Evolutionary conservation across 2,329 filamentous ascomycete species (phyloP), one percentile per base, ranked within the genome.

Genomic region (Sordariomycetes sp.): DNA sequence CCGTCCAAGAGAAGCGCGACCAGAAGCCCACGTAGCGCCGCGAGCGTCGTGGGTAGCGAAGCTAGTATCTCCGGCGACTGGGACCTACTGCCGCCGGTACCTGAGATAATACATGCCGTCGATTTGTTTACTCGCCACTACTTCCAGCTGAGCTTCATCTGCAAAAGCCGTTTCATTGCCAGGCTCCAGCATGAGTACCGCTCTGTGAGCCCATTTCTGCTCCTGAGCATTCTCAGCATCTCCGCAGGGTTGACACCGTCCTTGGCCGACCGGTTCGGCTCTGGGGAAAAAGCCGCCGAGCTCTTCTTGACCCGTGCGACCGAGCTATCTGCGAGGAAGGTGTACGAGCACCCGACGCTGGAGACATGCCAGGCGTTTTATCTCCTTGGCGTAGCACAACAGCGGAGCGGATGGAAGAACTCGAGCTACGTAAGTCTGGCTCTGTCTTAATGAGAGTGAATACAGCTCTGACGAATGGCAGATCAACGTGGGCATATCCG

Each of bases 71-170:
- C 62, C 10, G 72, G 80, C 54, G 72, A 76, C 35, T 81, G 79
- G 79, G 74, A 76, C 11, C 67, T 73, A 3, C 68, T 83, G 16
- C 79, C 80, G 12, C 74, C 76, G 1, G 64, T 80, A 18, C 66
- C 71, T 1, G 74, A 78, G 51, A 72, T 82, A 56, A 70, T 82
- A 25, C 79, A 82, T 54, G 78, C 74, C 6, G 75, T 82, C 60
- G 70, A 77, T 59, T 74, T 73, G 50, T 82, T 84, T 62, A 81
- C 75, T 1, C 70, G 70, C 7, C 74, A 81, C 62, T 84, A 81
- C 64, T 82, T 83, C 61, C 81, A 84, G 66, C 74, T 83, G 7
- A 78, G 81, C 25, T 84, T 84, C 64, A 78, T 83, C 37, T 78
- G 77, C 5, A 82, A 80, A 66, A 70, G 77, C 25, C 68, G 73